A percentile compares a stretch with the other conserved stretches of the same genome.
These are phyloP conservation scores for Bacidia gigantensis DNA, from an alignment of 495 filamentous ascomycete species.

Conservation along the genomic window DNA sequence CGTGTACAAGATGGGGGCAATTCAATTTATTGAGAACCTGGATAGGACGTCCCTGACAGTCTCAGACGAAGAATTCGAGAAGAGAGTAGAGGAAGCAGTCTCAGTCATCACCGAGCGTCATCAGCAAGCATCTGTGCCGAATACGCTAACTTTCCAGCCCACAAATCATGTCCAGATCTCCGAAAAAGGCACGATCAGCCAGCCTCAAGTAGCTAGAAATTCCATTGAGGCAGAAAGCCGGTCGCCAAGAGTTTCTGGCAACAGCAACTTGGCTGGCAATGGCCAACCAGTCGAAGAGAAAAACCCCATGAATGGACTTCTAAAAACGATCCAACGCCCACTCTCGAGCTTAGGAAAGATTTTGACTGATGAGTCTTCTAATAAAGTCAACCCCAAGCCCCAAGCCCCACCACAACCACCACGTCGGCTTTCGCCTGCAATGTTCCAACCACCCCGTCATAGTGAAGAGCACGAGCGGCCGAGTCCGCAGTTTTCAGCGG, in stretches of 20 bases:
- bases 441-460: conserved; percentile 36
- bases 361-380: conserved; percentile 66
- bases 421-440: conserved; percentile 44
- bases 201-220: conserved; percentile 38
- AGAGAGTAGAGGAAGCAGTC: conserved; percentile 86
- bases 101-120: conserved; percentile 92
- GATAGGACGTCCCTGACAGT: conserved; percentile 90
- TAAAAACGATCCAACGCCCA: conserved; percentile 84
- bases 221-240: conserved; percentile 44
- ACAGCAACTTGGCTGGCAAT: conserved; percentile 27
- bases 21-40: conserved; percentile 93
- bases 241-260: conserved; percentile 30
- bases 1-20: conserved; percentile 62
- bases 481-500: conserved; percentile 22
- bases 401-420: conserved; percentile 45
- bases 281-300: conserved; percentile 51
- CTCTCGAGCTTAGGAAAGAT: conserved; percentile 93
- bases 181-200: conserved; percentile 47
- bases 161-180: conserved; percentile 27
- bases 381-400: conserved; percentile 11
- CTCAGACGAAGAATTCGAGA: conserved; percentile 87
- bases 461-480: conserved; percentile 29
- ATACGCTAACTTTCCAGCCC: conserved; percentile 25
- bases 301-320: conserved; percentile 69
- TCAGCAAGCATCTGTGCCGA: conserved; percentile 35